Percentiles rank a stretch among this genome's conserved stretches.
Conservation (phyloP, 2,329 filamentous ascomycete species). For the Parastagonospora avenae region DNA sequence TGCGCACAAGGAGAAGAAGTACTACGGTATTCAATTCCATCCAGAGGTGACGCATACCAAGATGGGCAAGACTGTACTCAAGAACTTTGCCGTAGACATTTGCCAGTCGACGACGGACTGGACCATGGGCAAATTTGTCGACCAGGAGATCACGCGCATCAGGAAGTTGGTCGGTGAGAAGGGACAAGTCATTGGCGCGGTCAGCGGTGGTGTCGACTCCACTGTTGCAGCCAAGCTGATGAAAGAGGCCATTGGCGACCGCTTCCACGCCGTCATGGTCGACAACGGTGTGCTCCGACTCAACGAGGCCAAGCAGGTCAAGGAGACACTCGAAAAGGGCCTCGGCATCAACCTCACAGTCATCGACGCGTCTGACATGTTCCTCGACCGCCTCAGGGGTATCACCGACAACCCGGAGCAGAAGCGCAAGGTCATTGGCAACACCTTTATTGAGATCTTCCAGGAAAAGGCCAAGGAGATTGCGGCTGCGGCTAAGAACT, state of each 20-base stretch:
- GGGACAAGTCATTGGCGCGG: slow-evolving; percentile 80
- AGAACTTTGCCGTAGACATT: slow-evolving; percentile 84
- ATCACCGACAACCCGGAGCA: slow-evolving; percentile 77
- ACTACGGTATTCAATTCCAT: slow-evolving; percentile 88
- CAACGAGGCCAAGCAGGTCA: slow-evolving; percentile 81
- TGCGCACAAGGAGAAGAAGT: slow-evolving; percentile 70
- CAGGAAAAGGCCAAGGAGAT: slow-evolving; percentile 78
- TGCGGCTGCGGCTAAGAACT: slow-evolving; percentile 71
- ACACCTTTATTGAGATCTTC: slow-evolving; percentile 81
- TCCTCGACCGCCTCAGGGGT: slow-evolving; percentile 77
- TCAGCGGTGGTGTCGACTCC: slow-evolving; percentile 84
- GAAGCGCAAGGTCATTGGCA: slow-evolving; percentile 91
- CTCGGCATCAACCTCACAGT: slow-evolving; percentile 91
- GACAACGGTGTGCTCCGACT: slow-evolving; percentile 87
- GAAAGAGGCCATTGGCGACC: slow-evolving; percentile 82
- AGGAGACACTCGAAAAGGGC: slow-evolving; percentile 76
- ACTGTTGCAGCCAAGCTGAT: slow-evolving; percentile 88
- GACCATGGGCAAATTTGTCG: slow-evolving; percentile 84
- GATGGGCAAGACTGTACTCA: slow-evolving; percentile 70
- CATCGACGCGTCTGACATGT: slow-evolving; percentile 76
- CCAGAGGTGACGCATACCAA: slow-evolving; percentile 80
- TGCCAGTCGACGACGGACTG: slow-evolving; percentile 78
- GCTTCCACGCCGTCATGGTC: slow-evolving; percentile 84
- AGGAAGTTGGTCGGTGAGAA: slow-evolving; percentile 78
- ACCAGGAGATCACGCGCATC: slow-evolving; percentile 81